A percentile compares a stretch with the other conserved stretches of the same genome.
phyloP scores from a whole-genome alignment of 371 early-diverging fungal species.

The Amoeboradix gromovi region DNA sequence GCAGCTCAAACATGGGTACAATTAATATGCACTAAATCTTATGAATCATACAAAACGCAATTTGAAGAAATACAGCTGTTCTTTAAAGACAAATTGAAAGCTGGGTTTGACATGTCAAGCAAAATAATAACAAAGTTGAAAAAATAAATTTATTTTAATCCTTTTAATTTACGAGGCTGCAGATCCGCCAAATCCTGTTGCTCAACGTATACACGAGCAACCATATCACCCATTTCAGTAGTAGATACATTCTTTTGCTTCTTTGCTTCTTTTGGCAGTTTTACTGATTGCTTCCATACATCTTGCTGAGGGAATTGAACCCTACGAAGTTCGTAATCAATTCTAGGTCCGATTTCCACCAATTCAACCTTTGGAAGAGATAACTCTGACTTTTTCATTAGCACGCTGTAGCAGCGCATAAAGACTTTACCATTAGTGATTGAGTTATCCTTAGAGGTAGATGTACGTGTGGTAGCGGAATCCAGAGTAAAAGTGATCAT shows the following conservation, averaged over 20 bases:
- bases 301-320: conserved; percentile 37
- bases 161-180: background rate
- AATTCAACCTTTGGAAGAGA: conserved; percentile 65
- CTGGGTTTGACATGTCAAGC: background rate
- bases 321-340: conserved; percentile 51
- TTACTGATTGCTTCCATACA: conserved; percentile 42
- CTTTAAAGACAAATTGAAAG: conserved; percentile 16
- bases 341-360: conserved; percentile 66
- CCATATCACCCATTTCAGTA: background rate
- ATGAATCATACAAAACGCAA: conserved; percentile 48
- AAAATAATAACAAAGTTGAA: background rate
- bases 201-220: background rate
- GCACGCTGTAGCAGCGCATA: conserved; percentile 44
- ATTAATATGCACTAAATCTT: conserved; percentile 40
- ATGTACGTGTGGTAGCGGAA: conserved; percentile 9
- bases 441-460: background rate
- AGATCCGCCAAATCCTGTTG: background rate
- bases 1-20: conserved; percentile 75
- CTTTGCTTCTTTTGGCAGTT: conserved; percentile 56
- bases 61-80: conserved; percentile 50
- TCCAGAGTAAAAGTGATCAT: conserved; percentile 54
- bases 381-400: conserved; percentile 50
- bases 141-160: background rate
- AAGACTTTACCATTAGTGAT: conserved; percentile 20
- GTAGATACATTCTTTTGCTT: background rate